Evolutionary conservation across 108 stramenopile genomes (phyloP).

Genomic region (Phaeodactylum tricornutum): DNA sequence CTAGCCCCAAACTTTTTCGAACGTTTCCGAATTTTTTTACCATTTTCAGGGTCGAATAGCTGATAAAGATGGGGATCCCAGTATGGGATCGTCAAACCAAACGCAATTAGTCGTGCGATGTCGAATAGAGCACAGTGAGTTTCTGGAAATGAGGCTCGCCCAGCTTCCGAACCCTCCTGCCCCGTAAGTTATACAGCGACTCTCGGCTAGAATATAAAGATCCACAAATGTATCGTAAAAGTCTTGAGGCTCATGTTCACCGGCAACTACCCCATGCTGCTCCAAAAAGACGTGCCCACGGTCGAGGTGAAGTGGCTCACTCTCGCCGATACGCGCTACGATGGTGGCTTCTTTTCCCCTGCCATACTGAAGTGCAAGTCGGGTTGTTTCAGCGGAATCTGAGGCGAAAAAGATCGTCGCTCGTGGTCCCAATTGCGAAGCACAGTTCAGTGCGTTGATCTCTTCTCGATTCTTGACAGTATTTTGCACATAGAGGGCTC

Average conservation of each 20-base stretch:
- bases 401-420: slow-evolving; percentile 23
- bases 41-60: too few relatives aligned
- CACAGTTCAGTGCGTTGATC: slow-evolving; percentile 29
- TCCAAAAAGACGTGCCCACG: too few relatives aligned
- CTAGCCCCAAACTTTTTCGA: too few relatives aligned
- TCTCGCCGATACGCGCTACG: slow-evolving; percentile 5
- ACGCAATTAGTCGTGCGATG: too few relatives aligned
- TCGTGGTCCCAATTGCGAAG: slow-evolving; percentile 12
- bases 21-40: too few relatives aligned
- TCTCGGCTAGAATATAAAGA: slow-evolving; percentile 24
- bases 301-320: slow-evolving; percentile 25
- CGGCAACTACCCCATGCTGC: too few relatives aligned
- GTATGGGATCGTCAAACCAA: too few relatives aligned
- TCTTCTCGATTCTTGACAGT: slow-evolving; percentile 1
- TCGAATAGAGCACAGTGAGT: slow-evolving; percentile 19
- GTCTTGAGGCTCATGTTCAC: slow-evolving; percentile 9
- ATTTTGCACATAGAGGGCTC: slow-evolving; percentile 24
- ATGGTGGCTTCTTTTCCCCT: not conserved
- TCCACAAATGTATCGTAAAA: slow-evolving; percentile 36
- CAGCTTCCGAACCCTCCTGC: slow-evolving; percentile 32
- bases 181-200: slow-evolving; percentile 24
- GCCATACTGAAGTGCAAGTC: slow-evolving; percentile 7
- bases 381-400: slow-evolving; percentile 13
- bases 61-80: too few relatives aligned
- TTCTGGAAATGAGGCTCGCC: slow-evolving; percentile 21